phyloP scores from a whole-genome alignment of 108 stramenopile species.

The Skeletonema grethae region DNA sequence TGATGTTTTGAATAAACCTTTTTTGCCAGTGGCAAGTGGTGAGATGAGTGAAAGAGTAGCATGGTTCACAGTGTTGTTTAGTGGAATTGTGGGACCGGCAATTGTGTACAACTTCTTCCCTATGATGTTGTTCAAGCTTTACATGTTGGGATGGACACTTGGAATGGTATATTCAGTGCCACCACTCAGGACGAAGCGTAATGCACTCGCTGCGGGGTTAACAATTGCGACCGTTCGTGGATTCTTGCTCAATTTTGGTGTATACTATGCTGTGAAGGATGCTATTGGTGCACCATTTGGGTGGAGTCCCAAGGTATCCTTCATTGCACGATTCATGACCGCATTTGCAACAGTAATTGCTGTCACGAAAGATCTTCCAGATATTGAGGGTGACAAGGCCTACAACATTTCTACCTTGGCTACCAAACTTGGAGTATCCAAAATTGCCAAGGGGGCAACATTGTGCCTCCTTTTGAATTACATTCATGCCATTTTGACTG shows the following conservation, averaged over 20 bases:
- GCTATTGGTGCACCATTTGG: slow-evolving; percentile 87
- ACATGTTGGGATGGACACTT: slow-evolving; percentile 84
- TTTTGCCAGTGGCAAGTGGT: slow-evolving; percentile 94
- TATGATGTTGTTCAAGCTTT: slow-evolving; percentile 82
- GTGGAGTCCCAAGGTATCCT: slow-evolving; percentile 94
- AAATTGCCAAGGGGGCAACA: slow-evolving; percentile 86
- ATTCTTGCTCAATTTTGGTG: slow-evolving; percentile 95
- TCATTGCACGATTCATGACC: slow-evolving; percentile 96
- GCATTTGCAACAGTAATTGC: slow-evolving; percentile 94
- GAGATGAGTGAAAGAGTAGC: slow-evolving; percentile 86
- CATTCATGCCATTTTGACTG: slow-evolving; percentile 84
- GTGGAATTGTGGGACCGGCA: slow-evolving; percentile 69
- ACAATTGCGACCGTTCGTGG: slow-evolving; percentile 95
- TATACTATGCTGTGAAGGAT: slow-evolving; percentile 96
- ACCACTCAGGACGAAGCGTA: slow-evolving; percentile 90
- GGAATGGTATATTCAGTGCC: slow-evolving; percentile 94
- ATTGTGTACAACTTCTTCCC: slow-evolving; percentile 86
- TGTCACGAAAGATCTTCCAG: slow-evolving; percentile 95
- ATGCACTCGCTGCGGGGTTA: slow-evolving; percentile 88
- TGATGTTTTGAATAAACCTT: slow-evolving; percentile 96
- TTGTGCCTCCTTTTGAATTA: slow-evolving; percentile 84
- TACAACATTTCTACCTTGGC: slow-evolving; percentile 91
- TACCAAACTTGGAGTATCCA: slow-evolving; percentile 79
- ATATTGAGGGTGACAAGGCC: slow-evolving; percentile 93
- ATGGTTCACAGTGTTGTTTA: slow-evolving; percentile 75